A percentile compares a stretch with the other conserved stretches of the same genome.
phyloP scores from a whole-genome alignment of 78 protist species.

The Creolimax fragrantissima region DNA sequence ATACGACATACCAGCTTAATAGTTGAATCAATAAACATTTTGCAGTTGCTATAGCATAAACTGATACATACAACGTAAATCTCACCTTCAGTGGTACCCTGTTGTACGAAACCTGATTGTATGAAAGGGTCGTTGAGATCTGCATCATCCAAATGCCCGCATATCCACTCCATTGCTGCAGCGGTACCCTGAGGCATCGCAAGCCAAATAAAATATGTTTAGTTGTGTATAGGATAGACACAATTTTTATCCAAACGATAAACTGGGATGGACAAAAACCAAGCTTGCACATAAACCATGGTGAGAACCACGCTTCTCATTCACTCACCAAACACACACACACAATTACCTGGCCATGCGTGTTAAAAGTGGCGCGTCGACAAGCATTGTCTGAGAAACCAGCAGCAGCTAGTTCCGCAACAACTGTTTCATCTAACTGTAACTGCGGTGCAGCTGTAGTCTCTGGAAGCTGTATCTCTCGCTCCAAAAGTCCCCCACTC shows the following conservation, averaged over 20 bases:
- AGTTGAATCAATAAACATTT: no score
- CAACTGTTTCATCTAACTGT: background rate
- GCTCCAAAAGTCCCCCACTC: background rate
- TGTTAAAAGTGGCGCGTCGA: background rate
- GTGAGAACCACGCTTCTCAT: no score
- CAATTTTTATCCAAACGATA: no score
- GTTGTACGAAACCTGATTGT: background rate
- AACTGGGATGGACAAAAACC: no score
- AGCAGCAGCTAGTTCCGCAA: background rate
- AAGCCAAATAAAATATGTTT: no score
- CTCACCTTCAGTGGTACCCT: no score
- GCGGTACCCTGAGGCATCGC: background rate
- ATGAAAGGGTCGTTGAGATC: constrained; percentile 33
- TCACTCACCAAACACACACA: background rate
- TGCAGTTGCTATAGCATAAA: no score
- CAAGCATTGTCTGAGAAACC: background rate
- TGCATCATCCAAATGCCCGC: constrained; percentile 43
- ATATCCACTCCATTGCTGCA: constrained; percentile 47
- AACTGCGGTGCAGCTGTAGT: background rate
- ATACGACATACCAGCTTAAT: no score
- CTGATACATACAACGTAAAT: no score
- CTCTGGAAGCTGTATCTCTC: background rate
- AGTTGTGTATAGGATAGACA: no score
- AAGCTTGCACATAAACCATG: no score
- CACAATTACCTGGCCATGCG: background rate